Base-by-base conservation (phyloP, 148 eudicot species). In the Rheum nobile region DNA sequence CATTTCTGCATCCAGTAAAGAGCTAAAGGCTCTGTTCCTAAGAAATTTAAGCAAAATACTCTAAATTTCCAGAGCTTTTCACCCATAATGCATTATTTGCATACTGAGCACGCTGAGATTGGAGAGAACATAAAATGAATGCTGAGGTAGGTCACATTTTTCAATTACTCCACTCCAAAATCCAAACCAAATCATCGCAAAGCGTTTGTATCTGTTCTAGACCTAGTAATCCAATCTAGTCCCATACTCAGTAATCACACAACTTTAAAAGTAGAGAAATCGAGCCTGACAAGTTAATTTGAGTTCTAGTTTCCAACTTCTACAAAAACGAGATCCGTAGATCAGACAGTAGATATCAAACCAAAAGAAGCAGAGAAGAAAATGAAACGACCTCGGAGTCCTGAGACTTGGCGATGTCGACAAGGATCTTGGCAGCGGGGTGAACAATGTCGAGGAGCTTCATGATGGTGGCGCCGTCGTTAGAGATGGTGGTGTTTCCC, bases 401-500 rank as follows among this genome's bases (percentile, higher is more conserved):
- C 71, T 94, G 98, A n/a, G 98, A 94, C 67, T 89, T 90, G 68
- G 98, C 97, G 70, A 94, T 94, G 54, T 94, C 98, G 16, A 88
- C 98, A 43, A 94, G 96, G 81, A 94, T 94, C 88, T 91, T 94
- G 39, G 97, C 97, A 28, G 90, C 98, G 9, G 98, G 96, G 74
- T 94, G 98, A 63, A 94, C 80, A 52, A 94, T 82, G 75, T 94
- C 97, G 9, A 94, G 98, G 26, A 94, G 88, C 77, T 94, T 94
- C 98, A 94, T 94, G 59, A 91, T 94, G 17, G 98, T 94, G 70
- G 98, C 98, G 22, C 98, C 98, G 17, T 94, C 98, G 63, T 94
- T 94, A 21, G 98, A 94, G 65, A 94, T 91, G 54, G 98, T 94
- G 54, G 97, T 94, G 52, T 47, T 47, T 7, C 98, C 98, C 78